Evolutionary conservation across 2,329 filamentous ascomycete species (phyloP).

Genomic region (Trichophaea hybrida): DNA sequence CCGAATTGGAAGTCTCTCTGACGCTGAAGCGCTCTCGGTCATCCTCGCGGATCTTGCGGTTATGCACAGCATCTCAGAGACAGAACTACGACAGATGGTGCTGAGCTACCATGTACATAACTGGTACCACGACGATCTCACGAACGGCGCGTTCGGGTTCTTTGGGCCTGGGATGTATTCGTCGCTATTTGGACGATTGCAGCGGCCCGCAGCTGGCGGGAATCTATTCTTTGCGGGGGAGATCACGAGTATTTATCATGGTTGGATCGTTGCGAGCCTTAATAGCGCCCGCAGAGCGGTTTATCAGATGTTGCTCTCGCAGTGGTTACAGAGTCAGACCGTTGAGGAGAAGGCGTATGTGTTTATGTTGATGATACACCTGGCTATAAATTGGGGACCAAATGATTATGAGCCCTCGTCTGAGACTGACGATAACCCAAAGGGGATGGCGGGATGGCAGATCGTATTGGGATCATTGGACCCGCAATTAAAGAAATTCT

Average conservation of each 20-base stretch:
- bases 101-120: conserved; percentile 30
- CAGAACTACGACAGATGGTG: conserved; percentile 15
- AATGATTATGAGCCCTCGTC: too few relatives aligned
- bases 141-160: conserved; percentile 32
- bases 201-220: conserved; percentile 18
- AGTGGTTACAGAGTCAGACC: too few relatives aligned
- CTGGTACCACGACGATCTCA: conserved; percentile 31
- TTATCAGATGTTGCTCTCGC: too few relatives aligned
- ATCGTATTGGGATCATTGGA: too few relatives aligned
- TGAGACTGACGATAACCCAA: too few relatives aligned
- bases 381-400: too few relatives aligned
- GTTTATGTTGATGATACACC: too few relatives aligned
- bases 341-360: too few relatives aligned
- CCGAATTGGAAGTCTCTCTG: conserved; percentile 26
- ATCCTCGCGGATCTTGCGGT: conserved; percentile 28
- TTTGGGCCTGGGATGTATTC: conserved; percentile 34
- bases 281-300: conserved; percentile 27
- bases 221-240: conserved; percentile 32
- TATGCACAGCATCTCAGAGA: background rate
- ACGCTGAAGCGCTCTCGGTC: conserved; percentile 26
- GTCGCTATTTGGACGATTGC: conserved; percentile 30
- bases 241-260: conserved; percentile 31
- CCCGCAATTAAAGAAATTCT: too few relatives aligned
- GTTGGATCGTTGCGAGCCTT: conserved; percentile 32
- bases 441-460: too few relatives aligned